A percentile compares a stretch with the other conserved stretches of the same genome.
Conservation (phyloP, 1,139 yeast genomes). For the Meyerozyma guilliermondii region DNA sequence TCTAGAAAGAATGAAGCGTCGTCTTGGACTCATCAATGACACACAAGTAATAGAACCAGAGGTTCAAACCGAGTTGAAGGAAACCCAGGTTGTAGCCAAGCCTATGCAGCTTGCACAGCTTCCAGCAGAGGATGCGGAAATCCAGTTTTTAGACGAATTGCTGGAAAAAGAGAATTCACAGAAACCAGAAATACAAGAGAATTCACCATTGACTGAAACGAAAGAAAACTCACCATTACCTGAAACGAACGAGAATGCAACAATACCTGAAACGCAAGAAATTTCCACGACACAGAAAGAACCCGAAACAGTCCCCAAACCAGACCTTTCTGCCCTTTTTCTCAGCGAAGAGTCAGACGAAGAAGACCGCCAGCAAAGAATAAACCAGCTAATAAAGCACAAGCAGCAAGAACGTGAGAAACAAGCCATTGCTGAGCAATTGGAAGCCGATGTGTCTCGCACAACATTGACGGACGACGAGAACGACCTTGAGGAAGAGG, state of each 20-base stretch:
- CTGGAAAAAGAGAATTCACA: constrained; percentile 1
- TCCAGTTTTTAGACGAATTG: neutral
- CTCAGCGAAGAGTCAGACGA: constrained; percentile 1
- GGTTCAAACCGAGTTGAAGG: neutral
- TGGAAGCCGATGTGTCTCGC: constrained; percentile 31
- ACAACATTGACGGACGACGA: constrained; percentile 41
- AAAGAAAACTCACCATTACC: neutral
- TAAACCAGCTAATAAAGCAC: constrained; percentile 13
- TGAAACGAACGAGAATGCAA: neutral
- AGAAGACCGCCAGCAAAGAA: neutral
- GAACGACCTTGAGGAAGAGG: constrained; percentile 25
- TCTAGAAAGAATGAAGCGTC: constrained; percentile 1
- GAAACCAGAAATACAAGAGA: constrained; percentile 3
- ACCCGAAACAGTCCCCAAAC: neutral
- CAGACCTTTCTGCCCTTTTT: neutral
- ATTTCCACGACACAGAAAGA: constrained; percentile 3
- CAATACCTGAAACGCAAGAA: constrained; percentile 2
- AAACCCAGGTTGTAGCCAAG: neutral
- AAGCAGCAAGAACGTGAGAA: constrained; percentile 18
- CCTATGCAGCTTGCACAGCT: constrained; percentile 11
- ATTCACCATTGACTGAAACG: no score
- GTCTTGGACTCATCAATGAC: neutral
- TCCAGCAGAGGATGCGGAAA: constrained; percentile 10
- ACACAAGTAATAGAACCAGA: neutral
- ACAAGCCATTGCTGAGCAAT: constrained; percentile 16